A percentile compares a stretch with the other conserved stretches of the same genome.
phyloP scores from a whole-genome alignment of 2,329 filamentous ascomycete genomes.

The Fusarium anguioides region DNA sequence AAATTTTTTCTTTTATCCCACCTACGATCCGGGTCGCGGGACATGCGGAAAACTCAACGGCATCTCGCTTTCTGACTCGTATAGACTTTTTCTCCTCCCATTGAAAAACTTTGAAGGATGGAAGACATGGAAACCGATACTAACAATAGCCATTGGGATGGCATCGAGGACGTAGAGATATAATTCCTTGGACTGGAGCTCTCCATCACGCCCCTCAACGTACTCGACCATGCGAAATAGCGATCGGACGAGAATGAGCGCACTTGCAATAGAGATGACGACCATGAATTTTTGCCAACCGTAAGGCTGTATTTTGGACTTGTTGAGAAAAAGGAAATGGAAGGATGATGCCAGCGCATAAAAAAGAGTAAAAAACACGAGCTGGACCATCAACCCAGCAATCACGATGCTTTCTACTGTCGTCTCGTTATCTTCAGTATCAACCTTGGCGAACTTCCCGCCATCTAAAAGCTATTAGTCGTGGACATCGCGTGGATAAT shows the following conservation, averaged over 20 bases:
- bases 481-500: too few species aligned
- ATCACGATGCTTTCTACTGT: background rate
- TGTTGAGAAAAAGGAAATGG: background rate
- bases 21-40: too few species aligned
- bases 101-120: slow-evolving; percentile 1
- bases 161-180: background rate
- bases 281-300: background rate
- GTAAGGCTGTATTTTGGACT: background rate
- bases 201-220: background rate
- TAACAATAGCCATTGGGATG: background rate
- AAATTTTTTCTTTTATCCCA: too few species aligned
- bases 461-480: background rate
- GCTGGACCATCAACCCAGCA: background rate
- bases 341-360: background rate
- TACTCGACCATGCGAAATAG: slow-evolving; percentile 3
- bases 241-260: background rate
- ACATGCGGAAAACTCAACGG: background rate
- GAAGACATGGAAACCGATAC: background rate
- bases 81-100: too few species aligned
- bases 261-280: background rate
- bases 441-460: background rate
- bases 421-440: background rate
- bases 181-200: background rate
- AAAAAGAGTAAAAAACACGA: slow-evolving; percentile 3
- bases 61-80: background rate